phyloP scores from a whole-genome alignment of 2,329 filamentous ascomycete species.

The Colletotrichum coccodes region DNA sequence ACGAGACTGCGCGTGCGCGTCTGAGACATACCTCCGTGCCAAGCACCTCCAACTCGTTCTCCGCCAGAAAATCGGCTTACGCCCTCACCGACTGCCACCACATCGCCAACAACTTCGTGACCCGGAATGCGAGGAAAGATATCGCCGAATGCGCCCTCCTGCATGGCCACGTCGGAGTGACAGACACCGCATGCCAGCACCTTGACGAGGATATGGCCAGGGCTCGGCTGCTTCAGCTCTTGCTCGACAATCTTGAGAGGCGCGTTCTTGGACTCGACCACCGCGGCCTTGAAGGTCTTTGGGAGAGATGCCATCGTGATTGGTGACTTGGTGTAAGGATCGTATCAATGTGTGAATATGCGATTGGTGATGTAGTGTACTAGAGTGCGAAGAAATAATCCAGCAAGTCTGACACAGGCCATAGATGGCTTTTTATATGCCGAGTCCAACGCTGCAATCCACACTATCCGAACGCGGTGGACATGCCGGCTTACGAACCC shows the following conservation, averaged over 20 bases:
- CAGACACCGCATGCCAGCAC: constrained; percentile 79
- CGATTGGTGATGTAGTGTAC: not conserved
- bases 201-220: constrained; percentile 74
- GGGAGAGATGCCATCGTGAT: constrained; percentile 55
- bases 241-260: constrained; percentile 69
- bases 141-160: constrained; percentile 61
- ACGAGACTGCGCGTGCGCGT: constrained; percentile 23
- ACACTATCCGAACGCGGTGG: not conserved
- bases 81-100: constrained; percentile 68
- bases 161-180: constrained; percentile 66
- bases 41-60: constrained; percentile 73
- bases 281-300: constrained; percentile 73
- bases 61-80: constrained; percentile 66
- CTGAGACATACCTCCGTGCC: constrained; percentile 69
- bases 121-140: constrained; percentile 72
- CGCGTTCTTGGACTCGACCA: constrained; percentile 62
- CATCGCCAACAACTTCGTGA: constrained; percentile 77
- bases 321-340: not conserved
- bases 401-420: not conserved
- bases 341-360: not conserved
- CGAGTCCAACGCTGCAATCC: not conserved
- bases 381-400: not conserved
- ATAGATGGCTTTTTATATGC: not conserved
- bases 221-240: constrained; percentile 63
- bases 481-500: not conserved